Percentiles rank a stretch among this genome's conserved stretches.
These are phyloP conservation scores for Botrytis fabae DNA, from an alignment of 2,329 filamentous ascomycete species.

Conservation along the genomic window DNA sequence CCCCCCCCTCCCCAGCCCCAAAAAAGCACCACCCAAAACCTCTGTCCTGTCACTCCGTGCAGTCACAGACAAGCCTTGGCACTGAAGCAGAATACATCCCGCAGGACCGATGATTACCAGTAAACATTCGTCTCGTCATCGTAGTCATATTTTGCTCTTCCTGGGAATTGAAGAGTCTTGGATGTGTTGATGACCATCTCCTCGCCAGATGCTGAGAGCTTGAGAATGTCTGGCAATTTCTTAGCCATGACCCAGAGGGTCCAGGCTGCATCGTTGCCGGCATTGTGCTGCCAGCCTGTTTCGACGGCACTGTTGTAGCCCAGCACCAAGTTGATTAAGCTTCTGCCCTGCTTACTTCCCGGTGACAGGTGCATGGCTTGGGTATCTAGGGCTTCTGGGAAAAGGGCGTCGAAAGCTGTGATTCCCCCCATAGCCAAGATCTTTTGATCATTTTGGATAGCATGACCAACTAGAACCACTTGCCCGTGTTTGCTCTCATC, in stretches of 20 bases:
- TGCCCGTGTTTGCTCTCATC: neutral
- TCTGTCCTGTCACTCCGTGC: neutral
- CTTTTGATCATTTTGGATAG: neutral
- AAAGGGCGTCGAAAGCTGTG: neutral
- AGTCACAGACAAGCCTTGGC: neutral
- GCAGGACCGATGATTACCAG: fast-evolving
- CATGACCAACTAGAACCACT: slow-evolving; percentile 5
- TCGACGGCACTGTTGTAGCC: neutral
- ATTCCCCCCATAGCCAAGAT: neutral
- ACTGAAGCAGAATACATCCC: fast-evolving
- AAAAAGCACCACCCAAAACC: no score
- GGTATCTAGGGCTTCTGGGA: neutral
- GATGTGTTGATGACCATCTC: neutral
- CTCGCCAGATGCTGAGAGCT: neutral
- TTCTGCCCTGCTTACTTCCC: neutral
- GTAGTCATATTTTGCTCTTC: neutral
- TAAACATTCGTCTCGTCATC: neutral
- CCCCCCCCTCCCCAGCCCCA: no score
- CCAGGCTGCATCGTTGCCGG: slow-evolving; percentile 12
- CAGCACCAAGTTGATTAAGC: neutral
- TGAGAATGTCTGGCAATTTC: neutral
- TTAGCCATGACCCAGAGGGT: slow-evolving; percentile 6
- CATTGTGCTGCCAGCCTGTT: slow-evolving; percentile 17
- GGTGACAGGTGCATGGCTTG: neutral
- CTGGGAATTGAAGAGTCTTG: neutral